Evolutionary conservation across 768 basidiomycete genomes (phyloP).

Genomic region (Leccinum boreale): DNA sequence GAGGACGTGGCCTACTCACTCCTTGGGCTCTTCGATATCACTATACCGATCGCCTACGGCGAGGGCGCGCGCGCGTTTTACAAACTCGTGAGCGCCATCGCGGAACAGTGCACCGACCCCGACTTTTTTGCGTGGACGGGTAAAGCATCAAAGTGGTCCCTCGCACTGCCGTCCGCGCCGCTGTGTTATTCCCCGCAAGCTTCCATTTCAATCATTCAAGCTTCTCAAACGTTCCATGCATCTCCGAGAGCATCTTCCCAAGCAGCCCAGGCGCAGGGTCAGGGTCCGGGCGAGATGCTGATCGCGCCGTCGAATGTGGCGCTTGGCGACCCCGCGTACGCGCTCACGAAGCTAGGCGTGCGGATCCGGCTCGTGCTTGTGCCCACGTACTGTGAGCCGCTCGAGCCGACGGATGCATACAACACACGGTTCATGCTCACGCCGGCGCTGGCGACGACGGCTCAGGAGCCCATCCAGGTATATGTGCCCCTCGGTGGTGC

Average conservation of each 20-base stretch:
- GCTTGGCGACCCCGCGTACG: constrained; percentile 21
- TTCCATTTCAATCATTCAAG: neutral
- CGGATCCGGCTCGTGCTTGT: constrained; percentile 16
- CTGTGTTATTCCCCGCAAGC: constrained; percentile 14
- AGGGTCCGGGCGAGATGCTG: constrained; percentile 4
- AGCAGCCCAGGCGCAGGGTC: too few species aligned
- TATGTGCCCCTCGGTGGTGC: constrained; percentile 1
- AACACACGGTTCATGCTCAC: constrained; percentile 18
- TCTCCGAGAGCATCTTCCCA: too few species aligned
- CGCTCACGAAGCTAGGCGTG: constrained; percentile 24
- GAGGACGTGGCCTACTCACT: constrained; percentile 26
- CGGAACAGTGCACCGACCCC: constrained; percentile 15
- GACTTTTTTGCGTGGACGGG: constrained; percentile 24
- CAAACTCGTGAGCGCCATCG: constrained; percentile 18
- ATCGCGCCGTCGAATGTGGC: constrained; percentile 1
- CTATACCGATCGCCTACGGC: constrained; percentile 22
- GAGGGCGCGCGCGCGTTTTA: constrained; percentile 22
- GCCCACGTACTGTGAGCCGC: constrained; percentile 19
- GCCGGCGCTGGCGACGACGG: constrained; percentile 7
- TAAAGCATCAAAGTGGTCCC: constrained; percentile 23
- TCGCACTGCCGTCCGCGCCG: constrained; percentile 22
- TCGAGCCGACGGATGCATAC: constrained; percentile 15
- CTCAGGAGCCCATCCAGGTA: constrained; percentile 22
- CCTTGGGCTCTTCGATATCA: constrained; percentile 22
- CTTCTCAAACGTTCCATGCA: too few species aligned